Evolutionary conservation across 805 yeast species (phyloP).

Genomic region (Schwanniomyces sp.): DNA sequence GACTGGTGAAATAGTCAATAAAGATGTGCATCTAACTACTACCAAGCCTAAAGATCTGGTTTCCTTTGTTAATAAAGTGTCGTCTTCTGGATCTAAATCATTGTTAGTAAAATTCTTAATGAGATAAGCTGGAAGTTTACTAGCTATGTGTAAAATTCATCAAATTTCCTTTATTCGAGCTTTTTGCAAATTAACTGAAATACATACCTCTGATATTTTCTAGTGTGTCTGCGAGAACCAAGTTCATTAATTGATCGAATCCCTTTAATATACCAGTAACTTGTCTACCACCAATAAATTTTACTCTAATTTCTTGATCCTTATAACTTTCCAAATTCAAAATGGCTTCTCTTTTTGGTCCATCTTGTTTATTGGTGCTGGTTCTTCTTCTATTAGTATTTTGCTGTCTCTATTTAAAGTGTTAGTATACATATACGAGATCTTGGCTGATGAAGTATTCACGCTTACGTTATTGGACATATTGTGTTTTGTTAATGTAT

Average conservation of each 20-base stretch:
- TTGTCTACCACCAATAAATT: constrained; percentile 83
- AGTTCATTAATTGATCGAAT: constrained; percentile 75
- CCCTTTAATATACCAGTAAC: constrained; percentile 83
- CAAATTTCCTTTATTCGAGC: neutral
- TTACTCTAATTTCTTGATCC: constrained; percentile 71
- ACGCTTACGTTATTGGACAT: constrained; percentile 9
- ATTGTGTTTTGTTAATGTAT: neutral
- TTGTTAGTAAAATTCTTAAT: constrained; percentile 7
- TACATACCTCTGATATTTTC: constrained; percentile 62
- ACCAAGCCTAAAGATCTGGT: constrained; percentile 74
- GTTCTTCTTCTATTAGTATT: constrained; percentile 13
- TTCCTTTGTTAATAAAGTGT: constrained; percentile 49
- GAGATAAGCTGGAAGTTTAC: neutral
- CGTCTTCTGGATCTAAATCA: constrained; percentile 59
- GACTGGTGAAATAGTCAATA: constrained; percentile 71
- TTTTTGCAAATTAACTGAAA: neutral
- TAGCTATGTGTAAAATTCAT: neutral
- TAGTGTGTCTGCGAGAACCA: constrained; percentile 67
- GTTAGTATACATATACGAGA: constrained; percentile 2
- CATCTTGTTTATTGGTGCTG: constrained; percentile 41
- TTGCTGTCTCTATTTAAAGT: constrained; percentile 21
- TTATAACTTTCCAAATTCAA: constrained; percentile 75
- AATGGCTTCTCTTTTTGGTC: constrained; percentile 91
- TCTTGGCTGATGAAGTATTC: neutral
- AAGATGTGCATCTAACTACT: constrained; percentile 81